Base-by-base conservation (phyloP, 768 basidiomycete genomes). In the Tylopilus balloui region DNA sequence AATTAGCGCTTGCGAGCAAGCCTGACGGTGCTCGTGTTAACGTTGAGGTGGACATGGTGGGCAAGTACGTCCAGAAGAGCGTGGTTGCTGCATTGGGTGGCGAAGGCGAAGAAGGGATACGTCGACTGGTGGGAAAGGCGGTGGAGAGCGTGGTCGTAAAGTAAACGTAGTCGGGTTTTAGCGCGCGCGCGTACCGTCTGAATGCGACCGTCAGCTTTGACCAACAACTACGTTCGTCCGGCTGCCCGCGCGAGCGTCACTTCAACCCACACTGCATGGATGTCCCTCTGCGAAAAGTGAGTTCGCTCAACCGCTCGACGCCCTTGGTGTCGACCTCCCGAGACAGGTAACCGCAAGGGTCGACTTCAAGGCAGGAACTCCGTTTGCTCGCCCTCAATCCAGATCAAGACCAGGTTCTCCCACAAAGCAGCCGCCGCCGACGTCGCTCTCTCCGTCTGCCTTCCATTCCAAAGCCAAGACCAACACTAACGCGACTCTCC, bases 21-120 rank as follows among this genome's bases (percentile, higher is more conserved):
- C 56, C 59, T 3, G 65, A 87, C 1, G 94, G 93, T 1, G 79
- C 80, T 40, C 86, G 78, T 59, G 93, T 98, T 44, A 99, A 99
- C 62, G 79, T 99, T 51, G 96, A 99, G 72, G 92, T 86, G 37
- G 92, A 96, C 64, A 91, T 92, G 81, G 83, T 94, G 17, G 92
- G 89, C 14, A 95, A 95, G 68, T 92, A 90, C 55, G 88, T 94
- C 4, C 79, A 80, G 61, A 92, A 92, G 73, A 86, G 89, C 47
- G 88, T 94, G 2, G 62, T 69, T 13, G 84, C 85, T 34, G 81
- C 81, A 43, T 69, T 90, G 35, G 77, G 77, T 7, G 81, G 81
- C 2, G 73, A 70, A 6, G 81, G 74, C 0, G 74, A 74, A 17
- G 71, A 72, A 27, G 72, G 72, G 3, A 56, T 86, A 40, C 69